Evolutionary conservation across 169 alveolate species (phyloP), one percentile per base, ranked within the genome.

Genomic region (Cytauxzoon felis): DNA sequence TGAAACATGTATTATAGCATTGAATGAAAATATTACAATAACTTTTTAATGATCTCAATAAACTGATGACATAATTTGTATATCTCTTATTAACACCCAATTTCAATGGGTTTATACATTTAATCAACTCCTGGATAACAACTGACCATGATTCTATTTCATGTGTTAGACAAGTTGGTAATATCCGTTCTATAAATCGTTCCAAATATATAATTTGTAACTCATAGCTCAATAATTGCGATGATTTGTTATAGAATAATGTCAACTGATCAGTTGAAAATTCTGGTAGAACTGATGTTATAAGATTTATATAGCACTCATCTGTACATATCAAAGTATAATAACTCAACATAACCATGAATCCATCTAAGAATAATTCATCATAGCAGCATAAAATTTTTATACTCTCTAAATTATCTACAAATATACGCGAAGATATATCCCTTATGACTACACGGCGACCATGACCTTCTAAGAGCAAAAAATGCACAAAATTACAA

Each of bases 81-180:
- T 27, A 45, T 49, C 57, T 61, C 56, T 40, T 59, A 13, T n/a
- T 38, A 33, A 24, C 40, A 1, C 71, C 72, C 26, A 73, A 79
- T 58, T 66, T 21, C 45, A 73, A 32, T 9, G 84, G 68, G 38
- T 73, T 61, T 24, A 73, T 24, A 11, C 50, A 40, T 4, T n/a
- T 50, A 57, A 61, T 56, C n/a, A 73, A 40, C 29, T 27, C 24
- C 30, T 5, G 36, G 8, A 73, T 45, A 16, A 51, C 41, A 19
- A 64, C 66, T 42, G 59, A 30, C 84, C 84, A 73, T 38, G 70
- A 53, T 21, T 30, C 42, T 19, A 54, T 18, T 26, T 73, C 63
- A 13, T 56, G 79, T 18, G 78, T 62, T 21, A 73, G 48, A 33
- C 84, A 73, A 51, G 65, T 73, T 38, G 84, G 84, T 13, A 73